These are phyloP conservation scores for Halophytophthora polymorphica DNA, from an alignment of 352 stramenopile species.

Conservation along the genomic window DNA sequence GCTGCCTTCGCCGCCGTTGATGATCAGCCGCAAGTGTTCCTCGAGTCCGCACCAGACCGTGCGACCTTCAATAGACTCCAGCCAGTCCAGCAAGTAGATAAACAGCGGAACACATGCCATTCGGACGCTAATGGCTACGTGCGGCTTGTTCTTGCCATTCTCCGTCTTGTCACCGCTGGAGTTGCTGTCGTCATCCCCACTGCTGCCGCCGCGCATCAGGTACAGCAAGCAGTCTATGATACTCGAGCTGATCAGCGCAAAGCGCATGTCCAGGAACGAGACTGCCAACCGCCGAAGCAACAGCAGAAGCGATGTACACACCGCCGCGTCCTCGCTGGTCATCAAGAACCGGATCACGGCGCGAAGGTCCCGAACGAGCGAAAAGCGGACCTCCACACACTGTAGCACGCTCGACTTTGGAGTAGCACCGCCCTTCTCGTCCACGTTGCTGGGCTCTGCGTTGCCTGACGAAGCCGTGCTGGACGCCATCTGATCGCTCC, in stretches of 20 bases:
- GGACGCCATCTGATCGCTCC: slow-evolving; percentile 56
- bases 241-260: slow-evolving; percentile 75
- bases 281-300: slow-evolving; percentile 57
- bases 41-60: slow-evolving; percentile 85
- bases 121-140: slow-evolving; percentile 29
- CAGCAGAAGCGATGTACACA: slow-evolving; percentile 52
- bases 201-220: slow-evolving; percentile 37
- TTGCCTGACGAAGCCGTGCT: slow-evolving; percentile 8
- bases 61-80: slow-evolving; percentile 76
- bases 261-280: slow-evolving; percentile 70
- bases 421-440: slow-evolving; percentile 17
- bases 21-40: slow-evolving; percentile 62
- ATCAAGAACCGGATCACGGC: slow-evolving; percentile 62
- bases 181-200: slow-evolving; percentile 7
- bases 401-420: slow-evolving; percentile 31
- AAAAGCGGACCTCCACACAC: slow-evolving; percentile 67
- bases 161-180: neutral
- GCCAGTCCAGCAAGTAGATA: slow-evolving; percentile 76
- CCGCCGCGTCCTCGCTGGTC: slow-evolving; percentile 44
- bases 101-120: slow-evolving; percentile 66
- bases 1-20: slow-evolving; percentile 69
- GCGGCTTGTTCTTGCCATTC: slow-evolving; percentile 1
- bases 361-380: slow-evolving; percentile 63
- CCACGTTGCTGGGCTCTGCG: slow-evolving; percentile 12
- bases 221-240: slow-evolving; percentile 69